phyloP scores from a whole-genome alignment of 352 stramenopile genomes.

The Elongisporangium undulatum region DNA sequence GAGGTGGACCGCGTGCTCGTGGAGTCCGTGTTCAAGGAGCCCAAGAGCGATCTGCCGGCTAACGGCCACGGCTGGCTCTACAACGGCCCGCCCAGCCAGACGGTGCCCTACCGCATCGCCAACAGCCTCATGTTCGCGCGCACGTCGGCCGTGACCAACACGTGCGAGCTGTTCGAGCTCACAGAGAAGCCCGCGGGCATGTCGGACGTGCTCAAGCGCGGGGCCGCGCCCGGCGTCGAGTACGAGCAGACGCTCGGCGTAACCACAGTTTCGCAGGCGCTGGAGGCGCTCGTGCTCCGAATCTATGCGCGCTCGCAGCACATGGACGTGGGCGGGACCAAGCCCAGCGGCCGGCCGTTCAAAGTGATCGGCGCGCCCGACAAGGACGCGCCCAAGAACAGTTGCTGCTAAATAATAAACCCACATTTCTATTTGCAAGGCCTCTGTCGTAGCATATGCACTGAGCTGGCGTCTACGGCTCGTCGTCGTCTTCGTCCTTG shows the following conservation, averaged over 20 bases:
- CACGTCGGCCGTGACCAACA: conserved; percentile 52
- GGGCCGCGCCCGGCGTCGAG: conserved; percentile 26
- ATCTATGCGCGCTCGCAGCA: conserved; percentile 71
- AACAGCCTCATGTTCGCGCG: conserved; percentile 68
- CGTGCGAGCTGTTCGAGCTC: conserved; percentile 56
- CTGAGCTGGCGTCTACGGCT: background rate
- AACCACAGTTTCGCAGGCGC: conserved; percentile 40
- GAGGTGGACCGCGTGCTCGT: conserved; percentile 41
- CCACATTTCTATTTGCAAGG: background rate
- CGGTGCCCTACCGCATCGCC: conserved; percentile 44
- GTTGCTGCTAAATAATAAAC: conserved; percentile 2
- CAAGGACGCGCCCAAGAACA: background rate
- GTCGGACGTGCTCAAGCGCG: conserved; percentile 21
- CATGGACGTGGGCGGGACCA: conserved; percentile 38
- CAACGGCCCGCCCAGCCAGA: conserved; percentile 29
- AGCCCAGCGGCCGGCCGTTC: conserved; percentile 41
- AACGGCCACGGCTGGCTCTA: conserved; percentile 51
- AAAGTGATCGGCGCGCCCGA: background rate
- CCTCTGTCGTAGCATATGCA: background rate
- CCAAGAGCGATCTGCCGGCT: conserved; percentile 5
- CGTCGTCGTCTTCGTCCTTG: conserved; percentile 46
- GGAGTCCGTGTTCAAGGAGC: conserved; percentile 50
- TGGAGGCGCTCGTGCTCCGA: conserved; percentile 58
- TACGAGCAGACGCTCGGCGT: conserved; percentile 45
- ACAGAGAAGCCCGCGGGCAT: conserved; percentile 31